Evolutionary conservation across 1,284 basidiomycete genomes (phyloP).

Genomic region (Tilletiaria anomala): DNA sequence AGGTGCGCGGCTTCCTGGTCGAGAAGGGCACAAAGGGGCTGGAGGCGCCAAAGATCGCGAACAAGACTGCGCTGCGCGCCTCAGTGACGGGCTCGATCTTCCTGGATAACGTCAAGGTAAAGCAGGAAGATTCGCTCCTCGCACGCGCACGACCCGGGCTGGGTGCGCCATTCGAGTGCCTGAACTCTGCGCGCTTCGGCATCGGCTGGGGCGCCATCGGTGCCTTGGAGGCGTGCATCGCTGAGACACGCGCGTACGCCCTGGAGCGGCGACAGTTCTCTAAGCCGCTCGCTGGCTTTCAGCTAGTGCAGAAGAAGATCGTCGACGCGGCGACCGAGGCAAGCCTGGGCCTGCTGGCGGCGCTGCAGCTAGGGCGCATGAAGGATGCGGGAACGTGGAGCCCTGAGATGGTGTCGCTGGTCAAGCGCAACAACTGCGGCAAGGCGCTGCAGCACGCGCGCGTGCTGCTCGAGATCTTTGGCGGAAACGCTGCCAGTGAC

Average conservation of each 20-base stretch:
- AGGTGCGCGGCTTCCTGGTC: slow-evolving; percentile 77
- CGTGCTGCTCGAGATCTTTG: slow-evolving; percentile 54
- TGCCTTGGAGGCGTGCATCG: slow-evolving; percentile 75
- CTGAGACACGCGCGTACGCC: slow-evolving; percentile 64
- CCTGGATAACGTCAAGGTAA: slow-evolving; percentile 45
- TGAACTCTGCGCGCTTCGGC: slow-evolving; percentile 30
- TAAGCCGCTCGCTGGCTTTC: slow-evolving; percentile 80
- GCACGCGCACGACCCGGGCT: slow-evolving; percentile 24
- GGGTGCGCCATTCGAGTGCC: slow-evolving; percentile 31
- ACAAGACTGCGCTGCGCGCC: slow-evolving; percentile 78
- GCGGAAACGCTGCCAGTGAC: slow-evolving; percentile 40
- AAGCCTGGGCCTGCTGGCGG: slow-evolving; percentile 59
- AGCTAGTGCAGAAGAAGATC: slow-evolving; percentile 83
- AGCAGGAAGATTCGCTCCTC: slow-evolving; percentile 18
- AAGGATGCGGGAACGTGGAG: slow-evolving; percentile 67
- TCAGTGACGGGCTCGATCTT: slow-evolving; percentile 86
- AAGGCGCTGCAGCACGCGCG: slow-evolving; percentile 49
- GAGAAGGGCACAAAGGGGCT: slow-evolving; percentile 84
- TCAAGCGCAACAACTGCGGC: slow-evolving; percentile 92
- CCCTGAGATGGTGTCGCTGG: slow-evolving; percentile 72
- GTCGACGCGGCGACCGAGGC: slow-evolving; percentile 79
- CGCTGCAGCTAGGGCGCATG: slow-evolving; percentile 62
- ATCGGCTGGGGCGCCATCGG: slow-evolving; percentile 35
- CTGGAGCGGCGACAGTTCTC: slow-evolving; percentile 74
- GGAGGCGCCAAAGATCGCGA: slow-evolving; percentile 71